Conservation (phyloP, 768 basidiomycete species). For the Albatrellus ellisii region DNA sequence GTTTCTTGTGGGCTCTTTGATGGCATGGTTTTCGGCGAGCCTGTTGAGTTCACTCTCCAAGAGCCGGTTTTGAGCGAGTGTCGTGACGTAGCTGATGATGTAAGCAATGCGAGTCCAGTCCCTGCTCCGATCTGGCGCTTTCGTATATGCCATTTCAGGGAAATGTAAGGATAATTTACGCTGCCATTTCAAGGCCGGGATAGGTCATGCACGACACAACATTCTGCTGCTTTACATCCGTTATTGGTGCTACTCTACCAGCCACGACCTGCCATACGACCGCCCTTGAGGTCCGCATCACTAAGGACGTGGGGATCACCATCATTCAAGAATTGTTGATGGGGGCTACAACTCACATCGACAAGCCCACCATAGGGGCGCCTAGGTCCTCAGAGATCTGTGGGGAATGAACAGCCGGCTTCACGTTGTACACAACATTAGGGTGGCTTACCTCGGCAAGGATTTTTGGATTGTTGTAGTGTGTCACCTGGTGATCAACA, state of each 20-base stretch:
- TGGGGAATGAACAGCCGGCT: background rate
- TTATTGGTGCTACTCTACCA: constrained; percentile 27
- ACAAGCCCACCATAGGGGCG: constrained; percentile 86
- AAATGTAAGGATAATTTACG: too few relatives aligned
- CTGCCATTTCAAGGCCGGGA: too few relatives aligned
- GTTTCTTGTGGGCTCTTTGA: constrained; percentile 13
- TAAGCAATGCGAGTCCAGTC: too few relatives aligned
- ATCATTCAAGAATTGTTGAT: background rate
- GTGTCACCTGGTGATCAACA: constrained; percentile 52
- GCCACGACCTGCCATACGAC: constrained; percentile 54
- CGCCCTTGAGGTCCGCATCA: constrained; percentile 55
- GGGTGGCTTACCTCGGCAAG: constrained; percentile 59
- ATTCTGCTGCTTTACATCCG: background rate
- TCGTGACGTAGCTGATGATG: background rate
- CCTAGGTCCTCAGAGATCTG: constrained; percentile 77
- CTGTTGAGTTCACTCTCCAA: constrained; percentile 13
- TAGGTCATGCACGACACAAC: background rate
- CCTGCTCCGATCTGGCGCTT: too few relatives aligned
- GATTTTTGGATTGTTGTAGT: constrained; percentile 88
- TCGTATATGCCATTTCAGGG: too few relatives aligned
- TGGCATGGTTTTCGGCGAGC: constrained; percentile 12
- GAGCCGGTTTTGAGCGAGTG: constrained; percentile 15
- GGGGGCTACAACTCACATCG: constrained; percentile 43
- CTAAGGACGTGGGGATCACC: constrained; percentile 22
- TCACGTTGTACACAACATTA: background rate